Conservation (phyloP, 108 stramenopile genomes). For the Nannochloropsis oceanica region DNA sequence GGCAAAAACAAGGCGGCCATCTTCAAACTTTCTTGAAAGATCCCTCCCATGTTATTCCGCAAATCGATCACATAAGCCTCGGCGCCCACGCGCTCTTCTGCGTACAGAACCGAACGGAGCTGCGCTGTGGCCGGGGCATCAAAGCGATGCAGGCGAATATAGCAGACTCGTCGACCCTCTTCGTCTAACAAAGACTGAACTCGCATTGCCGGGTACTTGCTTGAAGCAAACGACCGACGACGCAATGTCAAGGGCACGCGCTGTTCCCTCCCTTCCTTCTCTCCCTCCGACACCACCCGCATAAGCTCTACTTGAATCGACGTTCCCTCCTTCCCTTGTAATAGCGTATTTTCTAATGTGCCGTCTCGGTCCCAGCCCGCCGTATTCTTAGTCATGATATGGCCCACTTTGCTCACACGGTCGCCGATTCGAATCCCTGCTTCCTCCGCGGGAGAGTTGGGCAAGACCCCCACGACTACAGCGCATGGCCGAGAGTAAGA, state of each 20-base stretch:
- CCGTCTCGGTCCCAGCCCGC: not conserved
- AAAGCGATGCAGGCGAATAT: not conserved
- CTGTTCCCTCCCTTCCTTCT: not conserved
- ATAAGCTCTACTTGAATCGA: not conserved
- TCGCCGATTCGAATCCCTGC: not conserved
- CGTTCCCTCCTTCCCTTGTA: not conserved
- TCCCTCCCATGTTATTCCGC: conserved; percentile 7
- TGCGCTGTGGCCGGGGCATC: not conserved
- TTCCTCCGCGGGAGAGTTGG: not conserved
- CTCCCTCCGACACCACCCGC: not conserved
- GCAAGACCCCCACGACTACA: not conserved
- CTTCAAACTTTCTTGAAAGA: not conserved
- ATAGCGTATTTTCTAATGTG: not conserved
- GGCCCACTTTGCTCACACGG: not conserved
- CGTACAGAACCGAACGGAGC: not conserved
- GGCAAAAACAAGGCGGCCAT: not conserved
- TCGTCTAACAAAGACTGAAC: not conserved
- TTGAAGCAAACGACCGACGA: not conserved
- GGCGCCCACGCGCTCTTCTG: not conserved
- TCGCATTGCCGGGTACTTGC: not conserved
- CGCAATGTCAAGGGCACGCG: not conserved
- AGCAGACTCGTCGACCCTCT: not conserved
- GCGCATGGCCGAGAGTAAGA: not conserved
- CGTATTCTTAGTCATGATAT: not conserved
- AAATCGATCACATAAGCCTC: not conserved